A percentile compares a stretch with the other conserved stretches of the same genome.
phyloP scores from a whole-genome alignment of 257 asterid genomes.

The Solanum ossicruentum region DNA sequence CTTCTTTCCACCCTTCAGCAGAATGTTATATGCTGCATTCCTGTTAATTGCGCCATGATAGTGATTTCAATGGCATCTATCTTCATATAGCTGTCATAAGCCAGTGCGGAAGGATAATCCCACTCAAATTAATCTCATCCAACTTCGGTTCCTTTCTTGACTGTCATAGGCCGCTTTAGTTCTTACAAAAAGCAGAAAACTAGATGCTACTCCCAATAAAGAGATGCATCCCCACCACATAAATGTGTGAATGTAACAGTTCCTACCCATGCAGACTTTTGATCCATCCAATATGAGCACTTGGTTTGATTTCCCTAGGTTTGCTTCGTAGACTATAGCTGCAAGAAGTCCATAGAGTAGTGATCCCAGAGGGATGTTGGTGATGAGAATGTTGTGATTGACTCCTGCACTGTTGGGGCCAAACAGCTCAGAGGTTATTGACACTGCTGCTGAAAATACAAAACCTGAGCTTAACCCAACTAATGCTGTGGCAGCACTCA shows the following conservation, averaged over 20 bases:
- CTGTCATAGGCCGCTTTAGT: slow-evolving; percentile 33
- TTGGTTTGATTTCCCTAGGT: slow-evolving; percentile 23
- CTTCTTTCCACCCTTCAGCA: not conserved
- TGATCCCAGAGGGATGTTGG: slow-evolving; percentile 63
- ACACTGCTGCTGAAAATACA: slow-evolving; percentile 43
- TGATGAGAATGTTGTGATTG: slow-evolving; percentile 55
- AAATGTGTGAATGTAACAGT: slow-evolving; percentile 43
- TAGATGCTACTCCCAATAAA: slow-evolving; percentile 33
- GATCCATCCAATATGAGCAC: slow-evolving; percentile 20
- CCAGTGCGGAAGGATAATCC: not conserved
- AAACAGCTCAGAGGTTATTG: slow-evolving; percentile 52
- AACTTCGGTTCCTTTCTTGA: slow-evolving; percentile 15
- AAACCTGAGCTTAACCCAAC: slow-evolving; percentile 61
- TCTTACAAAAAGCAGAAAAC: slow-evolving; percentile 33
- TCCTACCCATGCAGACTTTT: slow-evolving; percentile 42
- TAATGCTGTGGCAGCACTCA: slow-evolving; percentile 35
- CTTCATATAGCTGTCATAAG: not conserved
- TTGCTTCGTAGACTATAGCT: slow-evolving; percentile 37
- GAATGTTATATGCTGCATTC: not conserved
- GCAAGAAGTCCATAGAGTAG: slow-evolving; percentile 55
- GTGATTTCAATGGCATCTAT: not conserved
- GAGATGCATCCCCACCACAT: slow-evolving; percentile 52
- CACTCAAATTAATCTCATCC: not conserved
- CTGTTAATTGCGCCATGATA: not conserved
- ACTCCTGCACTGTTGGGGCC: slow-evolving; percentile 57